Base-by-base conservation (phyloP, 805 yeast species). In the Ogataea siamensis region DNA sequence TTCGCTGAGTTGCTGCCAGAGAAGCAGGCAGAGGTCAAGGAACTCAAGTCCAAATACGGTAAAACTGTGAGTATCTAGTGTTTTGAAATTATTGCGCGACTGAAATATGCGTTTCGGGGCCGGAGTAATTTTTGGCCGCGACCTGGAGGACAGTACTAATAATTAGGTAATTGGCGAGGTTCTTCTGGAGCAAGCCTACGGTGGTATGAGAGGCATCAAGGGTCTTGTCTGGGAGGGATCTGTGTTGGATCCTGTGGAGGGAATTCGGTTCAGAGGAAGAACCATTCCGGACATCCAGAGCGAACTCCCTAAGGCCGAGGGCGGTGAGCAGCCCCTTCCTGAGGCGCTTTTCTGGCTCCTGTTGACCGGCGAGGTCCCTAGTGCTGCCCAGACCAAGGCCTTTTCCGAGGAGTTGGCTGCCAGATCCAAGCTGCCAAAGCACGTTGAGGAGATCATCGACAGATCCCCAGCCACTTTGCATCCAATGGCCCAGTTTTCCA, bases 1-100 rank as follows among this genome's bases (percentile, higher is more conserved):
- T 89, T 93, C 63, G 94, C 88, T 40, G 95, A 87, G 62, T 73
- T 87, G 51, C 78, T 89, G 64, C 98, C 98, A 51, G 88, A 77
- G 58, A 86, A 86, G 73, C 84, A 84, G 54, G 96, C 87, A 66
- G 87, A 88, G 72, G 83, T 93, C 68, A 85, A 83, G 72, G 77
- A 80, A 57, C 80, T 91, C 66, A 88, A 91, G 70, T 75, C 86
- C 66, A 94, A 88, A 59, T 77, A 91, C 67, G 99, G 98, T 57
- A 75, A 80, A 64, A 76, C 85, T 60, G 83, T 72, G 66, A 58
- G 77, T 72, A 60, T 45, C 26, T 1, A 22, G n/a, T 9, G n/a
- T 9, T 9, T 7, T 22, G 25, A 22, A 22, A 22, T 27, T 27
- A 8, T 14, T 11, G 29, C 19, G 16, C 18, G 29, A 14, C 18